Conservation (phyloP, 805 yeast species). For the Zygosaccharomyces kombuchaensis region DNA sequence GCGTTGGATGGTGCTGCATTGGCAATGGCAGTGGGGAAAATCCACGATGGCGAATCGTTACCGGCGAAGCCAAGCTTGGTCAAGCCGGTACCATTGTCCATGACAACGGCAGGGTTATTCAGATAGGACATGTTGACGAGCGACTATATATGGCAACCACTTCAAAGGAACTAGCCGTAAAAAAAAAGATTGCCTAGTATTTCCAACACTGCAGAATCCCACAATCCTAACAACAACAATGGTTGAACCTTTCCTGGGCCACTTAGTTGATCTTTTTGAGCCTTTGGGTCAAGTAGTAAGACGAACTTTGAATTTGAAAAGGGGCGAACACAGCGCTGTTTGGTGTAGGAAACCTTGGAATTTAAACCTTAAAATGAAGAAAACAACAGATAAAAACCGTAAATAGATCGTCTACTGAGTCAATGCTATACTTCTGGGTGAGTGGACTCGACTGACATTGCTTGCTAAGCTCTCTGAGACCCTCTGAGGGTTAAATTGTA, state of each 20-base stretch:
- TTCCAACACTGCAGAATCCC: not conserved
- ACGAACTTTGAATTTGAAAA: slow-evolving; percentile 1
- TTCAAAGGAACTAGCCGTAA: not conserved
- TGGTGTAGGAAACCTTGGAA: not conserved
- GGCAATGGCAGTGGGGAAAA: slow-evolving; percentile 91
- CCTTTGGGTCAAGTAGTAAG: not conserved
- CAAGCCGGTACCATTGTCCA: slow-evolving; percentile 98
- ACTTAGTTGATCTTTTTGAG: not conserved
- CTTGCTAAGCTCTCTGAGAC: too few relatives aligned
- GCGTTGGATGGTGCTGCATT: slow-evolving; percentile 51
- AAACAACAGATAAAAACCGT: not conserved
- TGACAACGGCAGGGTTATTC: slow-evolving; percentile 89
- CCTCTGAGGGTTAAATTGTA: not conserved
- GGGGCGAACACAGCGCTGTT: slow-evolving; percentile 2
- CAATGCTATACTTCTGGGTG: not conserved
- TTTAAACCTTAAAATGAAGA: not conserved
- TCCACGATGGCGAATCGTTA: slow-evolving; percentile 94
- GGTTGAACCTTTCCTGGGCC: not conserved
- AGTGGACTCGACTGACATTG: not conserved
- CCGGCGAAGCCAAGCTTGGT: slow-evolving; percentile 98
- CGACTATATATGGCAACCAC: not conserved
- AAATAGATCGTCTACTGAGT: not conserved
- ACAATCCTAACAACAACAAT: not conserved
- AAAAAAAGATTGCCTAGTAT: not conserved
- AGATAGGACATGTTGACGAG: slow-evolving; percentile 47